Evolutionary conservation across 441 rosid species (phyloP), one percentile per base, ranked within the genome.

Genomic region (Geranium incanum): DNA sequence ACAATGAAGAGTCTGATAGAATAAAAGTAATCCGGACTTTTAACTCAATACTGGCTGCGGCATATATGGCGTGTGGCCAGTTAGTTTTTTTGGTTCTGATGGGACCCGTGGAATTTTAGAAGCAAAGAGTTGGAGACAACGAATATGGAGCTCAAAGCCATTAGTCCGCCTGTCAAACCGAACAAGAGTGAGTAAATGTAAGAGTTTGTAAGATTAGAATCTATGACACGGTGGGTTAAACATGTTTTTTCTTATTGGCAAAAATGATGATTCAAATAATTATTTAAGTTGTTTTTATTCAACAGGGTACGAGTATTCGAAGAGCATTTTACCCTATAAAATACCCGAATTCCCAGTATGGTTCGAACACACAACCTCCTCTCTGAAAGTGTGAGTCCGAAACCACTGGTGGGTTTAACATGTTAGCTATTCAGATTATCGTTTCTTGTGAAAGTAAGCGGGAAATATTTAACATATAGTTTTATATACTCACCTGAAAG

Each of bases 61-160:
- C 57, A 48, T 2, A 68, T 37, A 43, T 36, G 23, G 69, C 50
- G 36, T 28, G 55, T 21, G 33, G 65, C 57, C 12, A 50, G 19
- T 67, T 67, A 74, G 52, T 59, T 70, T 76, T 75, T 71, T 68
- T 62, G 73, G 74, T 69, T 82, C 69, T 68, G 81, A 50, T 79
- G 82, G 59, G 86, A 76, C 68, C 79, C 77, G 52, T 86, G 89
- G 59, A 91, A 86, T 78, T 81, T 92, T 13, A 91, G 85, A 71
- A 88, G 95, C 75, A 94, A 82, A 37, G 97, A 94, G 84, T 87
- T 90, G 79, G 95, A 82, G 80, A 94, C 91, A 8, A 88, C 92
- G 69, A 88, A 85, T 75, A 88, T 89, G 3, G 97, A 92, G 86
- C 97, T 94, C 84, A 92, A 57, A 36, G 94, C 95, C 99, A 94